Percentiles rank a stretch among this genome's conserved stretches.
phyloP scores from a whole-genome alignment of 2,329 filamentous ascomycete species.

The Phialophora macrospora region DNA sequence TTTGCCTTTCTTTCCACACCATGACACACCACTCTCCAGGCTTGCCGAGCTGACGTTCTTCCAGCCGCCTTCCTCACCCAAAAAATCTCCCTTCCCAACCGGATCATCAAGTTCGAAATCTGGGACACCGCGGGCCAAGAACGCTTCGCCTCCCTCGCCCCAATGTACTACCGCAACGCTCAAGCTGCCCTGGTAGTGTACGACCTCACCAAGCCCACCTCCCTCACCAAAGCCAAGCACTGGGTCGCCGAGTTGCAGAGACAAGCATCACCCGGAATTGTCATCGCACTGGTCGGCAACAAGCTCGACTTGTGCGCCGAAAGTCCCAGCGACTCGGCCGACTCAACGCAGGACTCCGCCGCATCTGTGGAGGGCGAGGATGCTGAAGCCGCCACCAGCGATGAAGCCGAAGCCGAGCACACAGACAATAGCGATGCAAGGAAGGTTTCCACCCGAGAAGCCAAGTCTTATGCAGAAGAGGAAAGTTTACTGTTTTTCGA shows the following conservation, averaged over 20 bases:
- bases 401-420: slow-evolving; percentile 58
- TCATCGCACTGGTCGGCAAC: slow-evolving; percentile 96
- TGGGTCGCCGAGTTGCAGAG: slow-evolving; percentile 98
- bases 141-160: slow-evolving; percentile 92
- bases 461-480: slow-evolving; percentile 90
- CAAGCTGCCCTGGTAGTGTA: slow-evolving; percentile 98
- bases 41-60: slow-evolving; percentile 22
- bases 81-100: slow-evolving; percentile 90
- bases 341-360: slow-evolving; percentile 27
- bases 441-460: slow-evolving; percentile 89
- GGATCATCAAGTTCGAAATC: slow-evolving; percentile 92
- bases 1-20: background rate
- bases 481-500: slow-evolving; percentile 95
- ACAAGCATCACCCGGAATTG: slow-evolving; percentile 93
- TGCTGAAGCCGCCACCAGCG: background rate
- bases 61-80: slow-evolving; percentile 95
- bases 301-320: slow-evolving; percentile 83
- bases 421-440: slow-evolving; percentile 74
- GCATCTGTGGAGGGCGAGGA: slow-evolving; percentile 48
- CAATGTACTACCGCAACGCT: slow-evolving; percentile 99
- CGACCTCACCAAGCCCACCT: slow-evolving; percentile 95
- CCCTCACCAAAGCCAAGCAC: slow-evolving; percentile 94
- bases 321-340: slow-evolving; percentile 53
- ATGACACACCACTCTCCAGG: background rate
- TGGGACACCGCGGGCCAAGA: slow-evolving; percentile 99